phyloP scores from a whole-genome alignment of 768 basidiomycete genomes.

The Boletus tomentosulus region DNA sequence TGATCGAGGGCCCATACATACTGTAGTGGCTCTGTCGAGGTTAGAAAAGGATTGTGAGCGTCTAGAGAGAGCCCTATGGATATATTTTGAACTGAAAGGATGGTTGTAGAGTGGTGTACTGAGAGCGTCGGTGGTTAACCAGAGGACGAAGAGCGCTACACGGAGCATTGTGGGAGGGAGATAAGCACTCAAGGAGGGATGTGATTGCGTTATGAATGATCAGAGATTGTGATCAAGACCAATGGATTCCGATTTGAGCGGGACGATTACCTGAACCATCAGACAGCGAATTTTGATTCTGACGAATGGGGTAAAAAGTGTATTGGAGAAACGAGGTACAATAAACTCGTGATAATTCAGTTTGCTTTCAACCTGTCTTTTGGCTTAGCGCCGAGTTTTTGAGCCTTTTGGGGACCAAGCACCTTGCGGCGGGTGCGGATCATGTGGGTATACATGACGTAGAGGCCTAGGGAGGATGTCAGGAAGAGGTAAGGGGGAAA shows the following conservation, averaged over 20 bases:
- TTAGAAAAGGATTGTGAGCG: not conserved
- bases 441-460: constrained; percentile 59
- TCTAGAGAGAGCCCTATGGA: not conserved
- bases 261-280: not conserved
- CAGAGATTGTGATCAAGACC: constrained; percentile 9
- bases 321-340: constrained; percentile 21
- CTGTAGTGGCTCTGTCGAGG: constrained; percentile 5
- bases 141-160: constrained; percentile 6
- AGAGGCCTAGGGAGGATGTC: constrained; percentile 36
- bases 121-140: constrained; percentile 2
- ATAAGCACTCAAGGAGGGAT: not conserved
- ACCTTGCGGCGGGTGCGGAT: constrained; percentile 53
- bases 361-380: constrained; percentile 27
- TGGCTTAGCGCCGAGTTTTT: constrained; percentile 33
- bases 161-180: constrained; percentile 8
- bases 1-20: not conserved
- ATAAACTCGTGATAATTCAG: constrained; percentile 1
- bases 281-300: constrained; percentile 1
- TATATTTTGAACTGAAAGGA: not conserved
- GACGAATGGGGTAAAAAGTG: constrained; percentile 2
- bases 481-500: not conserved
- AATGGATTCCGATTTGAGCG: constrained; percentile 7
- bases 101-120: constrained; percentile 9
- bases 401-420: constrained; percentile 36
- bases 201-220: not conserved